phyloP scores from a whole-genome alignment of 805 yeast genomes.

The Pichia gijzeniarum region DNA sequence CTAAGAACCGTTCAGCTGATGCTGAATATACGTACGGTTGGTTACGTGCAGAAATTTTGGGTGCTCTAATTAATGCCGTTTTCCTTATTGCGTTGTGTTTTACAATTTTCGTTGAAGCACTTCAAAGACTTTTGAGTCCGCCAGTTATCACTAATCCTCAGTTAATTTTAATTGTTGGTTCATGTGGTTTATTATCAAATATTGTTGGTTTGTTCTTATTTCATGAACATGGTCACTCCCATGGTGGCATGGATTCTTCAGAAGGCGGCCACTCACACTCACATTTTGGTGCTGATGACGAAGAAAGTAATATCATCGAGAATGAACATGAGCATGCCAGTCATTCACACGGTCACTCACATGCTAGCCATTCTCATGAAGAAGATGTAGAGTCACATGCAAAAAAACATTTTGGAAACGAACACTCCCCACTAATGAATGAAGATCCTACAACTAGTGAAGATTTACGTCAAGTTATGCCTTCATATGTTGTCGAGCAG shows the following conservation, averaged over 20 bases:
- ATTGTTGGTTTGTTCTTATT: slow-evolving; percentile 77
- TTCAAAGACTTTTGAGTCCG: slow-evolving; percentile 81
- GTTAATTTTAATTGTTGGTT: slow-evolving; percentile 75
- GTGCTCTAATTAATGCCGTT: slow-evolving; percentile 91
- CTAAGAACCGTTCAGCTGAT: slow-evolving; percentile 74
- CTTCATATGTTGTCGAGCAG: slow-evolving; percentile 23
- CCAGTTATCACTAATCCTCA: slow-evolving; percentile 76
- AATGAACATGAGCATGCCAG: slow-evolving; percentile 7
- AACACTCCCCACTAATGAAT: slow-evolving; percentile 8
- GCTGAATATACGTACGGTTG: slow-evolving; percentile 93
- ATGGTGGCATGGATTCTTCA: slow-evolving; percentile 27
- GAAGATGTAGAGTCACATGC: not conserved
- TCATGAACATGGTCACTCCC: slow-evolving; percentile 76
- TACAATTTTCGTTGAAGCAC: slow-evolving; percentile 85
- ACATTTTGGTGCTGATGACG: slow-evolving; percentile 10
- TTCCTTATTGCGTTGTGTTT: slow-evolving; percentile 88
- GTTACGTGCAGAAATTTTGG: slow-evolving; percentile 95
- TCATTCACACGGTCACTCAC: slow-evolving; percentile 6
- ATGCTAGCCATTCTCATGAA: not conserved
- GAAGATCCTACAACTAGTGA: slow-evolving; percentile 14
- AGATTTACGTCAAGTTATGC: slow-evolving; percentile 25
- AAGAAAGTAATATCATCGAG: slow-evolving; percentile 8
- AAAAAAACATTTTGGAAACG: not conserved
- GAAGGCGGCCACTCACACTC: slow-evolving; percentile 20
- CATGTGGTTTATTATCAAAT: slow-evolving; percentile 77